Conservation (phyloP, 2,329 filamentous ascomycete genomes). For the Ophiostoma populinum region DNA sequence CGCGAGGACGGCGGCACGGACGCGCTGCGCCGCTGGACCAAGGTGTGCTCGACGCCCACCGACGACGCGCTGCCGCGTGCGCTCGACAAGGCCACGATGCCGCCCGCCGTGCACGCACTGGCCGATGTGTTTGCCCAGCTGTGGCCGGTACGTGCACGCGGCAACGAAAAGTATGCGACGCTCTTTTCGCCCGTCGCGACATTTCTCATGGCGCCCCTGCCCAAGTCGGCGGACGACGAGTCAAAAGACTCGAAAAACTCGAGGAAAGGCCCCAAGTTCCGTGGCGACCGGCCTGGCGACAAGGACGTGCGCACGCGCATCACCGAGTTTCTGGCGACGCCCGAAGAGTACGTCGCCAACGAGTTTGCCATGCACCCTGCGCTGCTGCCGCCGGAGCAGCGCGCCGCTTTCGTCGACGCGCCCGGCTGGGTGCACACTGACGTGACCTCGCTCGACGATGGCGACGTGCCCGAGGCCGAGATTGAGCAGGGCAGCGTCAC, state of each 20-base stretch:
- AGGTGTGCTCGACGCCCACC: conserved; percentile 20
- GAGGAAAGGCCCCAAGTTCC: conserved; percentile 21
- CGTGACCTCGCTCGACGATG: conserved; percentile 49
- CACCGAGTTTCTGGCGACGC: conserved; percentile 56
- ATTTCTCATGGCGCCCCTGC: conserved; percentile 59
- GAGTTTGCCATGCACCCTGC: conserved; percentile 75
- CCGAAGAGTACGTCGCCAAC: conserved; percentile 62
- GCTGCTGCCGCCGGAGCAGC: conserved; percentile 40
- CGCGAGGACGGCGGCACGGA: conserved; percentile 15
- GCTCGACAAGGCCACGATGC: conserved; percentile 32
- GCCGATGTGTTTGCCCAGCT: conserved; percentile 72
- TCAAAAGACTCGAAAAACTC: conserved; percentile 23
- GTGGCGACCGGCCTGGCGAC: conserved; percentile 47
- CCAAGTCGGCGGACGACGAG: conserved; percentile 48
- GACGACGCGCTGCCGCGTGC: conserved; percentile 43
- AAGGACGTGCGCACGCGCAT: conserved; percentile 65
- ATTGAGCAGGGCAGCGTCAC: conserved; percentile 71
- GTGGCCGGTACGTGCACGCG: conserved; percentile 78
- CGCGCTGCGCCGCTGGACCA: conserved; percentile 17
- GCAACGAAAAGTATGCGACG: conserved; percentile 59
- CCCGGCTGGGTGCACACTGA: conserved; percentile 72
- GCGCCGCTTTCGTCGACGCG: conserved; percentile 33
- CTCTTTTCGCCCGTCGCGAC: conserved; percentile 78
- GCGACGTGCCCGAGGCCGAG: conserved; percentile 47
- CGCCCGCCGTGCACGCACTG: conserved; percentile 44